A percentile compares a stretch with the other conserved stretches of the same genome.
phyloP scores from a whole-genome alignment of 1,284 basidiomycete genomes.

The Moesziomyces globuligerus region DNA sequence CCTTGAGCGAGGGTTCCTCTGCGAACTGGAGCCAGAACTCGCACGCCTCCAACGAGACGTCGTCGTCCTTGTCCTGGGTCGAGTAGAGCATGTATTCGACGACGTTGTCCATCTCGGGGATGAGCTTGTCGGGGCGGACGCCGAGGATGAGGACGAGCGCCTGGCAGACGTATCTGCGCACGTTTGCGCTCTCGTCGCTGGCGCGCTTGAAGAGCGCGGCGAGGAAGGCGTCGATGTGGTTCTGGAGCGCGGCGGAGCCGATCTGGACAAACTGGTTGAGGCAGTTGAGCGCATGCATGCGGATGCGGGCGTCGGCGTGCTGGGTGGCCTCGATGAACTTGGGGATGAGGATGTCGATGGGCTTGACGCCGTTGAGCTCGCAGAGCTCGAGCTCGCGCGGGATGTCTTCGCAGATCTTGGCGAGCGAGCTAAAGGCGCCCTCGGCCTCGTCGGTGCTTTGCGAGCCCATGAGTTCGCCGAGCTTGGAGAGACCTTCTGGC shows the following conservation, averaged over 20 bases:
- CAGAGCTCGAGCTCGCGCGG: conserved; percentile 89
- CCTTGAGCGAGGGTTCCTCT: conserved; percentile 86
- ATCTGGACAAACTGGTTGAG: conserved; percentile 85
- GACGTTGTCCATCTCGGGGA: conserved; percentile 93
- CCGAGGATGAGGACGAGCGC: conserved; percentile 92
- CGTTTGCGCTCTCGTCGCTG: conserved; percentile 88
- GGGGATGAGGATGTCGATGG: conserved; percentile 72
- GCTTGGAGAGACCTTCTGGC: conserved; percentile 60
- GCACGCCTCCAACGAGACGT: conserved; percentile 79
- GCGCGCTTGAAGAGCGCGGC: conserved; percentile 92
- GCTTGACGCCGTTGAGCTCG: conserved; percentile 76
- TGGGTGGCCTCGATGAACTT: conserved; percentile 82
- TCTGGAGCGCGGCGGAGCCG: conserved; percentile 79
- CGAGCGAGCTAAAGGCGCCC: conserved; percentile 90
- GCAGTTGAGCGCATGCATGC: conserved; percentile 90
- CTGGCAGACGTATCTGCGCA: conserved; percentile 94
- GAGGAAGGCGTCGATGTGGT: conserved; percentile 92
- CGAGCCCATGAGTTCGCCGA: conserved; percentile 60
- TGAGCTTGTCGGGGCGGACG: conserved; percentile 91
- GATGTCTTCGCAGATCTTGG: conserved; percentile 97
- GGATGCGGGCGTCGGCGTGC: conserved; percentile 83
- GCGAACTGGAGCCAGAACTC: conserved; percentile 99
- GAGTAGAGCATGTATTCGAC: conserved; percentile 99
- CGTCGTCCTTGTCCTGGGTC: conserved; percentile 87
- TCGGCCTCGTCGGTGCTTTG: conserved; percentile 59